Conservation (phyloP, 176 grass and related monocot genomes). For the Aegilops speltoides region DNA sequence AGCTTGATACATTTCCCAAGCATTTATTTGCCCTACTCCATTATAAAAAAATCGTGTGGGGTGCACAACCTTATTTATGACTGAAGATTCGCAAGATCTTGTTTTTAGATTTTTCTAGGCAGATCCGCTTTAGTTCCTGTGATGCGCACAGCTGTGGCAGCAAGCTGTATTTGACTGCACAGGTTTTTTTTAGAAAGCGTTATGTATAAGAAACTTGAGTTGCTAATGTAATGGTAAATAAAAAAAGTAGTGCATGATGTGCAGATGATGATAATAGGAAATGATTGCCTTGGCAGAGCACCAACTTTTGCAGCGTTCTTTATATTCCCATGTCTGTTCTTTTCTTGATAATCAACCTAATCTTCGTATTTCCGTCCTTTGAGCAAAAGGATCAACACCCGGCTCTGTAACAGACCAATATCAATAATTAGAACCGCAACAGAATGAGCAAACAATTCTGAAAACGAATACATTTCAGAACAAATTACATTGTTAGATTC, state of each 20-base stretch:
- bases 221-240: not conserved
- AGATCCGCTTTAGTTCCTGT: constrained; percentile 60
- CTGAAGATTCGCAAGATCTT: constrained; percentile 66
- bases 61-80: not conserved
- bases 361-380: constrained; percentile 78
- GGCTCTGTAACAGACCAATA: constrained; percentile 41
- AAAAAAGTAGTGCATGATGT: constrained; percentile 2
- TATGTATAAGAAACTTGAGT: constrained; percentile 2
- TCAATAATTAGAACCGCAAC: not conserved
- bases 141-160: constrained; percentile 75
- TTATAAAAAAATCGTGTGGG: not conserved
- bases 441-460: not conserved
- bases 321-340: constrained; percentile 67
- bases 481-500: not conserved
- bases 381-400: constrained; percentile 80
- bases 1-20: not conserved
- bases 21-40: not conserved
- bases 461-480: not conserved
- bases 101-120: constrained; percentile 68
- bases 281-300: constrained; percentile 72
- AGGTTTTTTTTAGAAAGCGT: not conserved
- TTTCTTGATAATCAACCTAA: constrained; percentile 89
- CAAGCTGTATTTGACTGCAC: constrained; percentile 80
- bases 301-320: constrained; percentile 79
- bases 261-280: not conserved